These are phyloP conservation scores for Pezicula neosporulosa DNA, from an alignment of 2,329 filamentous ascomycete species.

Conservation along the genomic window DNA sequence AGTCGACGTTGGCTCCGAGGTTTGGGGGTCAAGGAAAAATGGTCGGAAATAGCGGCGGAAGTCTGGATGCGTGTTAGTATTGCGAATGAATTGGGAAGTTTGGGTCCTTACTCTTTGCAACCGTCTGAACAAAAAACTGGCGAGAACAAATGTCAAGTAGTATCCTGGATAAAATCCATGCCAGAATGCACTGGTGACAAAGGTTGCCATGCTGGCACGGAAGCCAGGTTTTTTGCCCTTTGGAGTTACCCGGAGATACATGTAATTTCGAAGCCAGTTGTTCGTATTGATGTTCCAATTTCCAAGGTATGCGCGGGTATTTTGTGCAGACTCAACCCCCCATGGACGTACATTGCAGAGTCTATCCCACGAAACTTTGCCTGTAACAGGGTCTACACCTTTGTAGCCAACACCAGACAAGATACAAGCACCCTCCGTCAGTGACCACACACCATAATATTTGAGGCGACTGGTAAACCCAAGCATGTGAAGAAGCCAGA, in stretches of 20 bases:
- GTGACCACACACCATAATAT: slow-evolving; percentile 93
- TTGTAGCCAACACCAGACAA: slow-evolving; percentile 92
- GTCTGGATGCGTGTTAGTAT: slow-evolving; percentile 49
- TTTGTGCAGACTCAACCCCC: slow-evolving; percentile 86
- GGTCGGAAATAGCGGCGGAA: slow-evolving; percentile 86
- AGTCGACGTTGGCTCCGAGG: slow-evolving; percentile 60
- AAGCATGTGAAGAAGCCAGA: slow-evolving; percentile 81
- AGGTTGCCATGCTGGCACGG: slow-evolving; percentile 88
- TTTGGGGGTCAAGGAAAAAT: slow-evolving; percentile 83
- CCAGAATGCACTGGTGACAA: slow-evolving; percentile 93
- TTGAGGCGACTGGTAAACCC: slow-evolving; percentile 80
- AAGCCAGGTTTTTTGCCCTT: slow-evolving; percentile 96
- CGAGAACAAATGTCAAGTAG: slow-evolving; percentile 86
- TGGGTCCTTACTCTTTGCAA: slow-evolving; percentile 76
- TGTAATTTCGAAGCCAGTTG: slow-evolving; percentile 91
- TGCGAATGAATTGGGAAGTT: background rate
- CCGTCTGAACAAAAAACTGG: slow-evolving; percentile 88
- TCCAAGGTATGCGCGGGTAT: slow-evolving; percentile 85
- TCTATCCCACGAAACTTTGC: slow-evolving; percentile 85
- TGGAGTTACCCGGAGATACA: slow-evolving; percentile 93
- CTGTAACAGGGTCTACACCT: slow-evolving; percentile 79
- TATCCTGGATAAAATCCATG: slow-evolving; percentile 98
- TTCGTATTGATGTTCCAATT: slow-evolving; percentile 99
- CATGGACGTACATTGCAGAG: slow-evolving; percentile 85
- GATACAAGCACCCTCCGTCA: slow-evolving; percentile 94